These are phyloP conservation scores for Prinsepia uniflora DNA, from an alignment of 306 rosid species.

Conservation along the genomic window DNA sequence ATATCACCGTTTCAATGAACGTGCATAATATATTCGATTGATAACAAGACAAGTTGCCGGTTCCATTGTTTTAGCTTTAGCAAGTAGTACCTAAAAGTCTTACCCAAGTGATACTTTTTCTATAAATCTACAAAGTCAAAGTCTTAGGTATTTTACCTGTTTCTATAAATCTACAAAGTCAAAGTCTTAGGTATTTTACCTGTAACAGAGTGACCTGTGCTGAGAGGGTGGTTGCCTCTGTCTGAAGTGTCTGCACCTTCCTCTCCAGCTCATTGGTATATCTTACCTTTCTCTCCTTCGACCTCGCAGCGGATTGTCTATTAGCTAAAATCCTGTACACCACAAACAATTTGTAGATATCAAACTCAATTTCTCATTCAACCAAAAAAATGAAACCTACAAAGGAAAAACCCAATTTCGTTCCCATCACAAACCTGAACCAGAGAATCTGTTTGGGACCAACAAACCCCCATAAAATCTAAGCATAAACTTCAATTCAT, in stretches of 20 bases:
- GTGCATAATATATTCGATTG: constrained; percentile 9
- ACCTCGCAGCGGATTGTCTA: constrained; percentile 94
- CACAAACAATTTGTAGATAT: neutral
- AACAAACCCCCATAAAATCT: neutral
- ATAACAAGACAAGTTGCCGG: constrained; percentile 11
- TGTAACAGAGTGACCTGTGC: constrained; percentile 89
- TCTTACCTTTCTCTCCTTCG: constrained; percentile 91
- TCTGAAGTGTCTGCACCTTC: constrained; percentile 94
- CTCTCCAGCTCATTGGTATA: constrained; percentile 87
- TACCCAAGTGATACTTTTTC: constrained; percentile 15
- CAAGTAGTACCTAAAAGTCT: constrained; percentile 10
- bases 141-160: constrained; percentile 57
- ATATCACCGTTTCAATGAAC: neutral
- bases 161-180: constrained; percentile 12
- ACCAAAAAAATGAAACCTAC: neutral
- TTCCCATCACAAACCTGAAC: neutral
- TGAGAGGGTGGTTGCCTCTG: constrained; percentile 91
- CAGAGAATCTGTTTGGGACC: neutral
- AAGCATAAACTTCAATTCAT: neutral
- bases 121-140: constrained; percentile 16
- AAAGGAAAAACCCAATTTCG: neutral
- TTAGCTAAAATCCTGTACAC: constrained; percentile 79
- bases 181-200: constrained; percentile 46
- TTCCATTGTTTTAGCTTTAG: constrained; percentile 2
- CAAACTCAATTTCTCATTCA: constrained; percentile 14